Percentiles rank a stretch among this genome's conserved stretches.
Evolutionary conservation across 2,329 filamentous ascomycete species (phyloP).

Genomic region (Zasmidium cellare): DNA sequence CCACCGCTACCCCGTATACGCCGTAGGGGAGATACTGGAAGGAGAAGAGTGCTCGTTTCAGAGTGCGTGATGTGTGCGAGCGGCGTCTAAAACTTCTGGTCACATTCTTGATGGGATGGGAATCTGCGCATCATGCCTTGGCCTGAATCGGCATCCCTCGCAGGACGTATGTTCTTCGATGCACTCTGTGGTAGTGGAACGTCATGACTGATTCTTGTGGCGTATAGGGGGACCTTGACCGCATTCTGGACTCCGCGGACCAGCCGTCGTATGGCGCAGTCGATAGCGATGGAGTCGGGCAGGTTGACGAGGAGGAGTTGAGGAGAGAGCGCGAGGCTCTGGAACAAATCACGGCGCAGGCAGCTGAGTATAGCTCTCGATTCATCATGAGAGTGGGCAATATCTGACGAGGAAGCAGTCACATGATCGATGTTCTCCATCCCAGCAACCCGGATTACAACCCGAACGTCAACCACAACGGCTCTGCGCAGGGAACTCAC

Average conservation of each 20-base stretch:
- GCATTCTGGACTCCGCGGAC: constrained; percentile 45
- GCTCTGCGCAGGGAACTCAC: constrained; percentile 1
- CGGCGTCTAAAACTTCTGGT: neutral
- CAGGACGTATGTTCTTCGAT: constrained; percentile 40
- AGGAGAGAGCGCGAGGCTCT: constrained; percentile 49
- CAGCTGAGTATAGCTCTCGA: constrained; percentile 43
- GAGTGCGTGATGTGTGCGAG: neutral
- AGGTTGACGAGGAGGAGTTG: constrained; percentile 51
- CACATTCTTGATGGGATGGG: constrained; percentile 43
- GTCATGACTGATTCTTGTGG: constrained; percentile 27
- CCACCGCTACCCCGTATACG: neutral
- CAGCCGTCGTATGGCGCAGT: constrained; percentile 47
- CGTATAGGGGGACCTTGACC: constrained; percentile 46
- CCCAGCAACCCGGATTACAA: constrained; percentile 38
- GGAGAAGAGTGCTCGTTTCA: neutral
- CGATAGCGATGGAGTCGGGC: constrained; percentile 35
- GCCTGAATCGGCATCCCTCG: constrained; percentile 44
- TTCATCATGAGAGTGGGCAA: neutral
- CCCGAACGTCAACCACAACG: constrained; percentile 17
- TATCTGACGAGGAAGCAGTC: constrained; percentile 35
- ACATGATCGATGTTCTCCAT: constrained; percentile 52
- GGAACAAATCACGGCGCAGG: constrained; percentile 51
- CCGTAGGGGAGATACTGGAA: neutral
- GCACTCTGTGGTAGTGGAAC: constrained; percentile 6
- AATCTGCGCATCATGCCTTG: constrained; percentile 51